Percentiles rank a stretch among this genome's conserved stretches.
phyloP scores from a whole-genome alignment of 345 rosid genomes.

The Chamaenerion angustifolium region DNA sequence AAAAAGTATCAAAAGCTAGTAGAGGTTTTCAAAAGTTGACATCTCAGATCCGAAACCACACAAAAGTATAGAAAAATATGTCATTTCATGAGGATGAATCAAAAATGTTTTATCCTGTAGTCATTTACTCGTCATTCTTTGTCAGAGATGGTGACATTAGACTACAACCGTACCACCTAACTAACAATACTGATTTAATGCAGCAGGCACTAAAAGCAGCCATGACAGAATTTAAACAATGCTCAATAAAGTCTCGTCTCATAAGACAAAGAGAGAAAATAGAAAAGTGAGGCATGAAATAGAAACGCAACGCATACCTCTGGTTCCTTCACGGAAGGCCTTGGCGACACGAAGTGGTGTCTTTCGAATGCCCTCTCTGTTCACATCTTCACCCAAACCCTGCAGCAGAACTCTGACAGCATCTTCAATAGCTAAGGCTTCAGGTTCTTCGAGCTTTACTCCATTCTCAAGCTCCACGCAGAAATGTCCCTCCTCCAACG shows the following conservation, averaged over 20 bases:
- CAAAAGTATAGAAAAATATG: too few species aligned
- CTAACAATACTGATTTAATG: too few species aligned
- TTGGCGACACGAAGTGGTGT: constrained; percentile 95
- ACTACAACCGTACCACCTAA: too few species aligned
- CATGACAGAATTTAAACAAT: too few species aligned
- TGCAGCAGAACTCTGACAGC: constrained; percentile 74
- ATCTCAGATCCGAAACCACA: too few species aligned
- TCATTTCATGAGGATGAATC: too few species aligned
- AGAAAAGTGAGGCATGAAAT: background rate
- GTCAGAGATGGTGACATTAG: too few species aligned
- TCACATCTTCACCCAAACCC: constrained; percentile 68
- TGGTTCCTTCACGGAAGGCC: constrained; percentile 73
- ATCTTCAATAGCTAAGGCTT: constrained; percentile 55
- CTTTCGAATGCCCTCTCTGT: constrained; percentile 76
- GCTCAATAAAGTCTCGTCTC: background rate
- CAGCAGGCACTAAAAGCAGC: too few species aligned
- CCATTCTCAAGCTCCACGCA: constrained; percentile 42
- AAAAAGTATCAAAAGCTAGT: too few species aligned
- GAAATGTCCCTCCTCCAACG: constrained; percentile 61
- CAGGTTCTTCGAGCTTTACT: constrained; percentile 40
- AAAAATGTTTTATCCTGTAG: too few species aligned
- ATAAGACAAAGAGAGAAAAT: background rate
- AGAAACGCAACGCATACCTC: constrained; percentile 27
- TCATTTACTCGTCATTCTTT: too few species aligned
- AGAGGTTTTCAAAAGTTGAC: too few species aligned